phyloP scores from a whole-genome alignment of 768 basidiomycete genomes.

The Suillus clintonianus region DNA sequence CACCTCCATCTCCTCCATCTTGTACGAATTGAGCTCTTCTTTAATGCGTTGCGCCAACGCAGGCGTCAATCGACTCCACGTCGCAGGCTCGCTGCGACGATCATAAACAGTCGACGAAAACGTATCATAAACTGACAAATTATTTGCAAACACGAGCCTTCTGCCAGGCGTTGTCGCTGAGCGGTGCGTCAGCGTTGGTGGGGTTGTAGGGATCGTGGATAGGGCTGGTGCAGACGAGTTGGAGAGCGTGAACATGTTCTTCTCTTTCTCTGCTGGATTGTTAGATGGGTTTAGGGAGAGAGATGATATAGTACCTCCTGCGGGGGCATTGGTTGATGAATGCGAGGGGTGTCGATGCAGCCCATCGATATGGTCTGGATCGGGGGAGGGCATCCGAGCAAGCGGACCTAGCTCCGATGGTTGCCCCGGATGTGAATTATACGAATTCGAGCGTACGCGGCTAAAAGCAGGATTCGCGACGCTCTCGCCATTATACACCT shows the following conservation, averaged over 20 bases:
- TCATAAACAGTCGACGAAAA: constrained; percentile 92
- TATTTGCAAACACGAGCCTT: constrained; percentile 85
- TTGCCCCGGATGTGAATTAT: constrained; percentile 51
- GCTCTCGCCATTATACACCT: constrained; percentile 48
- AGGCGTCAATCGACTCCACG: constrained; percentile 95
- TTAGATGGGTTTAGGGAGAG: constrained; percentile 53
- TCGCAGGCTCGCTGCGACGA: constrained; percentile 92
- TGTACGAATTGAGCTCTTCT: constrained; percentile 97
- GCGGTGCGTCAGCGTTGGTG: constrained; percentile 65
- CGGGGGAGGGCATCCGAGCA: constrained; percentile 78
- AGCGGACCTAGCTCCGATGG: constrained; percentile 70
- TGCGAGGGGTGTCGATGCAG: constrained; percentile 69
- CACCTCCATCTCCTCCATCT: constrained; percentile 99
- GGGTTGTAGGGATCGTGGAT: constrained; percentile 50
- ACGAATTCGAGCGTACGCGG: constrained; percentile 82
- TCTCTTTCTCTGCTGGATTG: constrained; percentile 38
- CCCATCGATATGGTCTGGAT: constrained; percentile 88
- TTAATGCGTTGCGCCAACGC: constrained; percentile 95
- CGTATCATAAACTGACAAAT: constrained; percentile 95
- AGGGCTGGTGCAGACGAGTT: constrained; percentile 88
- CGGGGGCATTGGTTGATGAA: constrained; percentile 38
- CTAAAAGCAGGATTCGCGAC: constrained; percentile 40
- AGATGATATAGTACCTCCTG: constrained; percentile 47
- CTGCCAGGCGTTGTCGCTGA: constrained; percentile 72
- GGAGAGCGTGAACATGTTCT: constrained; percentile 76